Evolutionary conservation across 2,329 filamentous ascomycete genomes (phyloP), one percentile per base, ranked within the genome.

Genomic region (Phaeoacremonium minimum): DNA sequence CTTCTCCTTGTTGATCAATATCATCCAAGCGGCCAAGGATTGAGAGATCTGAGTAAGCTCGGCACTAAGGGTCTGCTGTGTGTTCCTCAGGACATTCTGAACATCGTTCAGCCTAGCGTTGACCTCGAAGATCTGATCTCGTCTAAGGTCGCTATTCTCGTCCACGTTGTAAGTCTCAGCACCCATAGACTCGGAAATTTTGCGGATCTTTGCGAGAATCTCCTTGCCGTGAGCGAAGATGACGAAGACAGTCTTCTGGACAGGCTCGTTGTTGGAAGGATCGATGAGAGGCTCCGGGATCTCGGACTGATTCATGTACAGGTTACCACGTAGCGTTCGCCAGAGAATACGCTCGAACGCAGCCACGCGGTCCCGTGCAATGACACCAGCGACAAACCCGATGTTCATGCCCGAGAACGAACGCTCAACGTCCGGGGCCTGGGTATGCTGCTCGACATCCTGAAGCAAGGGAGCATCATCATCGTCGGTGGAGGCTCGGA

Each of bases 221-320:
- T 97, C 91, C 66, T 95, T 95, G 57, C 93, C 93, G 56, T 98
- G 93, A 11, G 93, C 93, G 53, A 98, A 98, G 62, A 98, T 98
- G 56, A 98, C 91, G 56, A 98, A 98, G 38, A 98, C 93, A 52
- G 96, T 98, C 80, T 98, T 98, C 71, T 85, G 81, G 51, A 94
- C 76, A 46, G 87, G 75, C 66, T 97, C 91, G 60, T 97, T 96
- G 67, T 80, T 95, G 57, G 85, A 77, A 13, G 93, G 91, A 61
- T 98, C 87, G 58, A 95, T 75, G 50, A 98, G 84, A 26, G 87
- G 81, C 60, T 98, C 91, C 7, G 89, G 83, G 44, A 98, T 98
- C 72, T 98, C 93, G 28, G 91, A 91, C 71, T 98, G 94, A 67
- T 98, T 98, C 93, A 98, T 98, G 75, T 97, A 98, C 46, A 98